These are phyloP conservation scores for Solanum rostratum DNA, from an alignment of 257 asterid species.

Conservation along the genomic window DNA sequence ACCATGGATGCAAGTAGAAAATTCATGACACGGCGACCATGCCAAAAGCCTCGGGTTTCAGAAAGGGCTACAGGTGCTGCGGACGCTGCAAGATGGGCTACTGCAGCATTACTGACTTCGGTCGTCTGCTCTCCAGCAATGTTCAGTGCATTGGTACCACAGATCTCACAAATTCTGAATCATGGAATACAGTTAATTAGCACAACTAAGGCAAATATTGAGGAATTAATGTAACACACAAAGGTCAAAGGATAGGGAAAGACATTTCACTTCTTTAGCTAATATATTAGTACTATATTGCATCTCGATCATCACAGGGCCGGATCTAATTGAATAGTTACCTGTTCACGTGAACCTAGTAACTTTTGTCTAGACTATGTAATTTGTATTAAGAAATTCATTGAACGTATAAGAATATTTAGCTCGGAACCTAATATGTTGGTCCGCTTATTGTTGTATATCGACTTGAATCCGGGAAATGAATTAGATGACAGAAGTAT, in stretches of 20 bases:
- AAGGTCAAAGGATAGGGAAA: background rate
- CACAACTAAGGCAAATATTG: background rate
- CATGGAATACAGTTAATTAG: background rate
- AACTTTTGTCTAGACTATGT: background rate
- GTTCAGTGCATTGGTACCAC: constrained; percentile 4
- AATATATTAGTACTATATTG: background rate
- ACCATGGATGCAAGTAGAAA: constrained; percentile 7
- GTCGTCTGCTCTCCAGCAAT: background rate
- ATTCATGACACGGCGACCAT: background rate
- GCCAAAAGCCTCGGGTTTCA: background rate
- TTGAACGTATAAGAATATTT: background rate
- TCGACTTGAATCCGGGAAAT: background rate
- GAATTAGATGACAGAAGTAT: background rate
- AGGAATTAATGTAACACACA: background rate
- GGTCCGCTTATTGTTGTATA: background rate
- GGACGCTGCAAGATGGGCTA: background rate
- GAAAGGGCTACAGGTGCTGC: background rate
- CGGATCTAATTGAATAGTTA: background rate
- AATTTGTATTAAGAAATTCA: background rate
- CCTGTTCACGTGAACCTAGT: background rate
- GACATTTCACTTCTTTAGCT: background rate
- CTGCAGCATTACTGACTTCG: background rate
- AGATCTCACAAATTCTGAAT: constrained; percentile 7
- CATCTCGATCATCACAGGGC: background rate
- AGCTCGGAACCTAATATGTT: background rate